Evolutionary conservation across 768 basidiomycete genomes (phyloP), one percentile per base, ranked within the genome.

Genomic region (Candolleomyces eurysporus): DNA sequence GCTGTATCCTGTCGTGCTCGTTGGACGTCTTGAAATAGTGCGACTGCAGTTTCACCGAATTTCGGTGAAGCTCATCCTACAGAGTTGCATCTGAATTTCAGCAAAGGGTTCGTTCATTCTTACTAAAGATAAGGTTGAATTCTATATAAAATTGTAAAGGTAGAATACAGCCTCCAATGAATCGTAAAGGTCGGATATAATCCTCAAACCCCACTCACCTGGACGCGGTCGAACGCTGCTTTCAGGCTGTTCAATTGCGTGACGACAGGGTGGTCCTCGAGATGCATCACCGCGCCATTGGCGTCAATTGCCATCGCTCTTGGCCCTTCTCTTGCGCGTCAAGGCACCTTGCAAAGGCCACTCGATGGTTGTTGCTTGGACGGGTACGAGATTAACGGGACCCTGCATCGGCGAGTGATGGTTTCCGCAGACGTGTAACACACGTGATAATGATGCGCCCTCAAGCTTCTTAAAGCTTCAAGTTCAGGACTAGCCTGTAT

Each of bases 51-150:
- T 85, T 89, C 46, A 90, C 72, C 4, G 88, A 80, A n/a, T 85
- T 78, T 36, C 75, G 68, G 66, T 90, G 84, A 5, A 88, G 84
- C 74, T 91, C 90, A 72, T 90, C 85, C 90, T 91, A 66, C 52
- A 43, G 3, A 16, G 51, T 7, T 43, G 65, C 65, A 59, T 59
- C 51, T 50, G 50, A 49, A n/a, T 52, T 51, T 42, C 17, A 26
- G 59, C 26, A 32, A 55, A 58, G 50, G 50, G 63, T 42, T 26
- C 42, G 19, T 52, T 57, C 60, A 40, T 36, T 36, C 36, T 36
- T 36, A 36, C 11, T 11, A 36, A 36, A 36, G 36, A 11, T 36
- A 36, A 36, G 6, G 36, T 36, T 36, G 36, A 36, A 36, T 36
- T 11, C 6, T 7, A 36, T 36, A 36, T 11, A 36, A n/a, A 36